phyloP scores from a whole-genome alignment of 2,329 filamentous ascomycete species.

The Trichoderma lentiforme region DNA sequence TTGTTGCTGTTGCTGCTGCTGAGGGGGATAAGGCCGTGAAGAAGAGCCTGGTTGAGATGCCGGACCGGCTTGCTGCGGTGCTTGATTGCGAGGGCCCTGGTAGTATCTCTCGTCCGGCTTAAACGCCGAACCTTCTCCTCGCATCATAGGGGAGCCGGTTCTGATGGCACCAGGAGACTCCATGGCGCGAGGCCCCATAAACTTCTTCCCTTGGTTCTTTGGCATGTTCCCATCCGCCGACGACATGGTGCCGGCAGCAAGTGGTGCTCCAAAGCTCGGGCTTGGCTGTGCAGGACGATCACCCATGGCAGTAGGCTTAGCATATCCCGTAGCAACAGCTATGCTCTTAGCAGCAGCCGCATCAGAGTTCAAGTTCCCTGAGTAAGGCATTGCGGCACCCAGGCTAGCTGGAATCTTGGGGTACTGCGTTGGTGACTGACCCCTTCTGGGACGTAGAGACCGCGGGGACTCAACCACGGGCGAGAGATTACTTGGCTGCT shows the following conservation, averaged over 20 bases:
- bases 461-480: constrained; percentile 49
- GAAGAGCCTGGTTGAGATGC: background rate
- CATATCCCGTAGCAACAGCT: background rate
- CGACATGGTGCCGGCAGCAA: constrained; percentile 15
- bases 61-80: background rate
- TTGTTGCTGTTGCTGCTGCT: background rate
- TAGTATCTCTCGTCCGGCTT: constrained; percentile 25
- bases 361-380: background rate
- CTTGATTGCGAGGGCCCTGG: background rate
- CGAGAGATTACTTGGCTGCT: constrained; percentile 38
- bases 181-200: constrained; percentile 1
- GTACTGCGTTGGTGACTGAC: constrained; percentile 33
- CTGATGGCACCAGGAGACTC: constrained; percentile 22
- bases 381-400: background rate
- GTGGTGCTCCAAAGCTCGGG: constrained; percentile 34
- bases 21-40: background rate
- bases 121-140: constrained; percentile 36
- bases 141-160: constrained; percentile 36
- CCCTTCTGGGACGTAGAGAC: constrained; percentile 35
- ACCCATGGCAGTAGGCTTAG: background rate
- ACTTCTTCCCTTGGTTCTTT: background rate
- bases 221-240: constrained; percentile 3
- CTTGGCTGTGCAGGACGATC: constrained; percentile 10
- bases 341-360: background rate
- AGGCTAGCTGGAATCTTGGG: constrained; percentile 30